phyloP scores from a whole-genome alignment of 2,329 filamentous ascomycete genomes.

The Penicillium sp. region DNA sequence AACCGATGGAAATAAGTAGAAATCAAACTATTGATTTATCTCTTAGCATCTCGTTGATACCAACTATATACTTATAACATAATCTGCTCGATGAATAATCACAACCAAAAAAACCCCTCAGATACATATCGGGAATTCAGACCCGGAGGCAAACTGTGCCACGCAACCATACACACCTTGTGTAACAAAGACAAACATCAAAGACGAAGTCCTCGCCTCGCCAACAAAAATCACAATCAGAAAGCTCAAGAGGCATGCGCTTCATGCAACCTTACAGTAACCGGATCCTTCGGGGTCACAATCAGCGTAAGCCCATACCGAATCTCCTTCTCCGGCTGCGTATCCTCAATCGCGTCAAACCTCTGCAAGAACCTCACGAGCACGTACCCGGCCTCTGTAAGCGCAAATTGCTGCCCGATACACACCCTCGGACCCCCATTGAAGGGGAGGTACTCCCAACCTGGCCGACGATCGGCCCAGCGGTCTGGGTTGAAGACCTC shows the following conservation, averaged over 20 bases:
- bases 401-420: constrained; percentile 79
- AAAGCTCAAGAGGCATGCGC: constrained; percentile 12
- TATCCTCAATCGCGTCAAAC: constrained; percentile 65
- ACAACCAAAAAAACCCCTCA: background rate
- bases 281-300: constrained; percentile 32
- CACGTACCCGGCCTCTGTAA: constrained; percentile 72
- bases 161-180: background rate
- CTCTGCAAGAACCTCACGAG: constrained; percentile 74
- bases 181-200: background rate
- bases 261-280: constrained; percentile 39
- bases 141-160: background rate
- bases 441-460: constrained; percentile 76
- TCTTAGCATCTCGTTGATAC: too few species aligned
- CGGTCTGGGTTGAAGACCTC: constrained; percentile 68
- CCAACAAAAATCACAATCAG: background rate
- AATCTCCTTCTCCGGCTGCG: constrained; percentile 22
- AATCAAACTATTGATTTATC: background rate
- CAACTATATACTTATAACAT: background rate
- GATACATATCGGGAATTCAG: background rate
- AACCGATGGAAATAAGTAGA: background rate
- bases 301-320: constrained; percentile 33
- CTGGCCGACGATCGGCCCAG: constrained; percentile 68
- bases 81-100: background rate
- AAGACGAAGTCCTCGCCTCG: background rate
- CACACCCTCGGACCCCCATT: constrained; percentile 76